Base-by-base conservation (phyloP, 2,329 filamentous ascomycete genomes). In the Metarhizium album region DNA sequence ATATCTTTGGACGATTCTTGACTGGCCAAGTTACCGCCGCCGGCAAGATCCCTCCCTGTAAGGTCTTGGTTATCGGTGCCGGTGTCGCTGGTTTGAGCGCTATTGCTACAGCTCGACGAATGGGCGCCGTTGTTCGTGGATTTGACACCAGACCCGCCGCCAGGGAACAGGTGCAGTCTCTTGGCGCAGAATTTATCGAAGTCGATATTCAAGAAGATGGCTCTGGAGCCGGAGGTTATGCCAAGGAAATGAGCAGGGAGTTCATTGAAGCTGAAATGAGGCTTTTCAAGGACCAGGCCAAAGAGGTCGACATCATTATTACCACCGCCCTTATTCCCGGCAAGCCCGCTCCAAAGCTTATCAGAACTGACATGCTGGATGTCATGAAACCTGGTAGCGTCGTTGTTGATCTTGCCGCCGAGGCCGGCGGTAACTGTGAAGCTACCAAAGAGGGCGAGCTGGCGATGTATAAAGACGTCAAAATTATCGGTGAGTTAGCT, bases 231-330 rank as follows among this genome's bases (percentile, higher is more conserved):
- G 89, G 90, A 27, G 90, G 90, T 16, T 95, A 95, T 61, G 88
- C 87, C 49, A 95, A 95, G 62, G 87, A 90, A 62, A 95, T 95
- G 89, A 93, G 87, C 50, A 90, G 91, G 61, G 89, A 91, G 58
- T 95, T 95, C 61, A 89, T 93, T 64, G 87, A 89, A 54, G 89
- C 89, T 5, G 88, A 95, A 66, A 94, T 94, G 88, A 90, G 87
- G 65, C 75, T 95, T 0, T 95, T 95, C 69, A 82, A 87, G 64
- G 86, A 93, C 58, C 90, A 95, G 65, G 87, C 86, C 54, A 79
- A 80, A 53, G 90, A 95, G 38, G 88, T 95, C 48, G 89, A 95
- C 66, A 95, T 95, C 55, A 86, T 95, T 54, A 86, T 95, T 63
- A 95, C 89, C 1, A 95, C 90, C 1, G 90, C 90, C n/a, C 68